Evolutionary conservation across 768 basidiomycete genomes (phyloP).

Genomic region (Podaxis sp.): DNA sequence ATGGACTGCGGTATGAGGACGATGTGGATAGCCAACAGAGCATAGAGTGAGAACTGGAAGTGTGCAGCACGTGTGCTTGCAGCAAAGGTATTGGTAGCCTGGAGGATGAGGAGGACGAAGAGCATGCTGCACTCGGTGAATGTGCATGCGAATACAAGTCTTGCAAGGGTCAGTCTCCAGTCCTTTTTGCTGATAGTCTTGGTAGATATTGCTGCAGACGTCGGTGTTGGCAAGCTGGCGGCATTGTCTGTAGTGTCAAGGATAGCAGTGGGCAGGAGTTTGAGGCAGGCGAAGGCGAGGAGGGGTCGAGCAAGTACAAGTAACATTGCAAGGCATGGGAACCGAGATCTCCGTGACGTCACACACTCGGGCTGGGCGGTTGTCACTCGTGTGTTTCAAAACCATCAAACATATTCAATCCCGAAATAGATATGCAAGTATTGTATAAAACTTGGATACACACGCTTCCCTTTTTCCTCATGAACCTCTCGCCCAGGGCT

Average conservation of each 20-base stretch:
- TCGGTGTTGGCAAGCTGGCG: neutral
- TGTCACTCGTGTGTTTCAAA: neutral
- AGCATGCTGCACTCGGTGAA: conserved; percentile 76
- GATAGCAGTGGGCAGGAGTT: conserved; percentile 2
- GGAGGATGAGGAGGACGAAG: conserved; percentile 71
- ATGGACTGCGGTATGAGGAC: conserved; percentile 64
- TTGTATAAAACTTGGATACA: neutral
- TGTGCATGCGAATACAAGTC: conserved; percentile 58
- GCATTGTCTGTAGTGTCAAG: neutral
- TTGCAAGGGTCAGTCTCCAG: conserved; percentile 15
- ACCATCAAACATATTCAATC: neutral
- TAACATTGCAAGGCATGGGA: no score
- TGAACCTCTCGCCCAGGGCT: neutral
- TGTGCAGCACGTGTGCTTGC: conserved; percentile 60
- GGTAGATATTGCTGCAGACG: neutral
- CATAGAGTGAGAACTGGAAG: conserved; percentile 65
- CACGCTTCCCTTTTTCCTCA: neutral
- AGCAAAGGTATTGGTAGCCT: conserved; percentile 55
- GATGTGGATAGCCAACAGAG: conserved; percentile 62
- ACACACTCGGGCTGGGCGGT: neutral
- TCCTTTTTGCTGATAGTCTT: neutral
- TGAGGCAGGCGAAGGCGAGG: conserved; percentile 4
- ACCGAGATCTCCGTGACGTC: neutral
- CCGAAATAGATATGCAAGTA: no score
- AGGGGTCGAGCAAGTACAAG: neutral